Base-by-base conservation (phyloP, 106 monocot genomes). In the Platanthera zijinensis region DNA sequence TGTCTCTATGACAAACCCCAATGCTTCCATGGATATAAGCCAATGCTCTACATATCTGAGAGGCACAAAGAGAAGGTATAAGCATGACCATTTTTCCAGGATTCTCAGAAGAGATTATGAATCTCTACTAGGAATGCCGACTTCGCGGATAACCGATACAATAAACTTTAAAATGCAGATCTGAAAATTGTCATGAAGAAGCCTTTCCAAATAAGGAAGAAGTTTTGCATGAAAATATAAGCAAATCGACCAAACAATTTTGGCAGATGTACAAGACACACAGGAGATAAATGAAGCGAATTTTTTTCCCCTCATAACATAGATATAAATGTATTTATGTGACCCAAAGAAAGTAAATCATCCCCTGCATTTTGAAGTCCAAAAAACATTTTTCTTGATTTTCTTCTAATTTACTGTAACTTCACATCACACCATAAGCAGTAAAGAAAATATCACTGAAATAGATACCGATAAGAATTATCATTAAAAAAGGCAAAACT, bases 1-100 rank as follows among this genome's bases (percentile, higher is more conserved):
- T 90, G 63, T 90, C 90, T 57, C 90, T 87, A 77, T 90, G 90
- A 50, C 90, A 90, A 46, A 90, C 90, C 21, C 90, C 90, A 76
- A 90, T 90, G 78, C 71, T 81, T 50, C 83, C 83, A 77, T 90
- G 90, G 50, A 90, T 90, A 71, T 90, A 90, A 73, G 87, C 87
- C 79, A 90, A 56, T 64, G 90, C 90, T 81, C 90, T 85, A 51
- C 80, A 87, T 30, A 90, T 90, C 90, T 90, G 87, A 56, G 45
- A 48, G 57, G 45, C 12, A 68, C 25, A 73, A 56, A 72, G 54
- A 78, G 1, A 46, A 69, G 39, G 39, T 39, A 39, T 39, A 39
- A 32, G 3, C 2, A 39, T 39, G 39, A 39, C 39, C 39, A 39
- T 39, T 39, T 1, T 39, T 39, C 39, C 39, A 39, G 39, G 39